phyloP scores from a whole-genome alignment of 2,329 filamentous ascomycete genomes.

The Cladorrhinum sp. region DNA sequence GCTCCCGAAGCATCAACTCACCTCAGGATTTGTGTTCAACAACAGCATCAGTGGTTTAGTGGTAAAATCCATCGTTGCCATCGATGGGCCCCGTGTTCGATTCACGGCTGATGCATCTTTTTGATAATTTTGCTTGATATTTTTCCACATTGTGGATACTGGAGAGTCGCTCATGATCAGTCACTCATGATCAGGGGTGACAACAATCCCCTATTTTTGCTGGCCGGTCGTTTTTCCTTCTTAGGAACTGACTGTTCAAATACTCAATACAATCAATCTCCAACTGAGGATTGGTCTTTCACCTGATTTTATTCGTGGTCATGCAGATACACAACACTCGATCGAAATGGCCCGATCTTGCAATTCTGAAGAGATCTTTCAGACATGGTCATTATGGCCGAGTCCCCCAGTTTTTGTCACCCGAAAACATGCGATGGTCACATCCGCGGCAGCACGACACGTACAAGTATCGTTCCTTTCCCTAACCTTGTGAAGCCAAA shows the following conservation, averaged over 20 bases:
- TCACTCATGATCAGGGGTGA: neutral
- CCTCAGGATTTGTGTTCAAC: too few relatives aligned
- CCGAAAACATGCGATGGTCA: neutral
- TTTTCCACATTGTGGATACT: too few relatives aligned
- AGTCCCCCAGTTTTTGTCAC: too few relatives aligned
- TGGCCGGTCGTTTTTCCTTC: neutral
- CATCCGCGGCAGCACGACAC: neutral
- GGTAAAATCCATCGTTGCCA: slow-evolving; percentile 55
- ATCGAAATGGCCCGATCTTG: neutral
- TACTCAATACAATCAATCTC: too few relatives aligned
- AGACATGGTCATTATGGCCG: neutral
- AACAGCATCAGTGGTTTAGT: slow-evolving; percentile 45
- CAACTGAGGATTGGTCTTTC: too few relatives aligned
- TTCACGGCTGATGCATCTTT: slow-evolving; percentile 28
- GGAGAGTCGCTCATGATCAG: neutral
- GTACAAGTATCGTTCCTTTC: neutral
- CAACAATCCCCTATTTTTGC: neutral
- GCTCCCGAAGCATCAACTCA: too few relatives aligned
- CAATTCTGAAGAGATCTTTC: neutral
- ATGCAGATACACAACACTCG: neutral
- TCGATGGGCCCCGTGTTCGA: slow-evolving; percentile 43
- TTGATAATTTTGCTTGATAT: too few relatives aligned
- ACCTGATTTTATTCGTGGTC: too few relatives aligned
- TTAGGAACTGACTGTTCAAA: too few relatives aligned
- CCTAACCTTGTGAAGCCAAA: too few relatives aligned